phyloP scores from a whole-genome alignment of 2,329 filamentous ascomycete species.

The Neurospora crassa region DNA sequence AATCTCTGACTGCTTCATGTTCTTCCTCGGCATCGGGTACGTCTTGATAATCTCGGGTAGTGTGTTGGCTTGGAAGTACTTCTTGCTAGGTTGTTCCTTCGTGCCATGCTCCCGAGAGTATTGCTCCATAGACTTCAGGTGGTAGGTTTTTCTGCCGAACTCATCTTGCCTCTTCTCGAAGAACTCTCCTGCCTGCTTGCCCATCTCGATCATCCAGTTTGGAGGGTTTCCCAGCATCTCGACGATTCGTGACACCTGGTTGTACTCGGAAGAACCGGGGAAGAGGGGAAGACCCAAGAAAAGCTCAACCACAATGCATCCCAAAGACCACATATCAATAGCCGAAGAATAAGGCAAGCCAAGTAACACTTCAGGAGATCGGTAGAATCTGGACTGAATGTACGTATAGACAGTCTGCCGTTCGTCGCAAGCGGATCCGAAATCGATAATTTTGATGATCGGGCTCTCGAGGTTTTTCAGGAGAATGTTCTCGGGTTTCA shows the following conservation, averaged over 20 bases:
- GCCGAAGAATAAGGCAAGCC: constrained; percentile 95
- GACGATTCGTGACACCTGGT: constrained; percentile 92
- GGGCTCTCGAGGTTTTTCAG: constrained; percentile 97
- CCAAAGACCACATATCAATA: constrained; percentile 99
- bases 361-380: constrained; percentile 91
- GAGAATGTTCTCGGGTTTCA: constrained; percentile 96
- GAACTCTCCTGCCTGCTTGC: constrained; percentile 94
- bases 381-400: constrained; percentile 96
- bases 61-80: constrained; percentile 93
- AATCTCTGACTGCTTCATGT: constrained; percentile 96
- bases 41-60: constrained; percentile 95
- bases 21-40: constrained; percentile 97
- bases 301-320: constrained; percentile 95
- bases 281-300: constrained; percentile 93
- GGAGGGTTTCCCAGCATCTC: constrained; percentile 96
- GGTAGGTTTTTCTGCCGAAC: constrained; percentile 81
- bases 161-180: constrained; percentile 91
- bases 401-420: constrained; percentile 98
- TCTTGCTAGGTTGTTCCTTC: constrained; percentile 98
- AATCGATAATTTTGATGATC: constrained; percentile 99
- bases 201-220: constrained; percentile 99
- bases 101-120: constrained; percentile 92
- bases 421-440: constrained; percentile 96
- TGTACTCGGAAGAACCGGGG: constrained; percentile 96
- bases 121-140: constrained; percentile 95